phyloP scores from a whole-genome alignment of 495 filamentous ascomycete species.

The Elasticomyces elasticus region DNA sequence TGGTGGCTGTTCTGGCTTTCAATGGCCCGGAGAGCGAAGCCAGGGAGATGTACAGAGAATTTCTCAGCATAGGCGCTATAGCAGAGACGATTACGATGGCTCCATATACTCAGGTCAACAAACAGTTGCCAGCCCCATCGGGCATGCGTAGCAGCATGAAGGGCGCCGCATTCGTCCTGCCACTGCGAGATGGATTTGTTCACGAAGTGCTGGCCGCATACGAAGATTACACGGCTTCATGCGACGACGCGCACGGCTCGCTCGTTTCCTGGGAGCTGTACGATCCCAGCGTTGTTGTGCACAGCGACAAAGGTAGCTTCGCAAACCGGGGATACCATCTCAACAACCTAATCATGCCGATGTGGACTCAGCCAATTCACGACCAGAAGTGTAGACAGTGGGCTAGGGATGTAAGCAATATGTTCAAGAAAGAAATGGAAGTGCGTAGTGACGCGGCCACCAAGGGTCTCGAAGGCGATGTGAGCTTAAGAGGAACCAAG shows the following conservation, averaged over 20 bases:
- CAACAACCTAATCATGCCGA: conserved; percentile 16
- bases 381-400: conserved; percentile 6
- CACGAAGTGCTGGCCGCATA: conserved; percentile 14
- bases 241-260: conserved; percentile 11
- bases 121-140: not conserved
- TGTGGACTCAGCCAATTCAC: conserved; percentile 10
- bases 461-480: conserved; percentile 10
- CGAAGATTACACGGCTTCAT: conserved; percentile 7
- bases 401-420: conserved; percentile 7
- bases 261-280: conserved; percentile 25
- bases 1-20: conserved; percentile 38
- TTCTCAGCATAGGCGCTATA: conserved; percentile 20
- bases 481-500: conserved; percentile 11
- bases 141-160: conserved; percentile 24
- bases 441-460: conserved; percentile 1
- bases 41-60: conserved; percentile 29
- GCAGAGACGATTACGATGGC: conserved; percentile 20
- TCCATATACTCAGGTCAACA: conserved; percentile 18
- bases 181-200: conserved; percentile 20
- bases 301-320: conserved; percentile 6
- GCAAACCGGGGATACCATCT: conserved; percentile 14
- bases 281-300: conserved; percentile 9
- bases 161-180: conserved; percentile 24
- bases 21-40: conserved; percentile 41
- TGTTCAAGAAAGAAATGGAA: conserved; percentile 18